phyloP scores from a whole-genome alignment of 208 protist genomes.

The Acanthamoeba lenticulata region DNA sequence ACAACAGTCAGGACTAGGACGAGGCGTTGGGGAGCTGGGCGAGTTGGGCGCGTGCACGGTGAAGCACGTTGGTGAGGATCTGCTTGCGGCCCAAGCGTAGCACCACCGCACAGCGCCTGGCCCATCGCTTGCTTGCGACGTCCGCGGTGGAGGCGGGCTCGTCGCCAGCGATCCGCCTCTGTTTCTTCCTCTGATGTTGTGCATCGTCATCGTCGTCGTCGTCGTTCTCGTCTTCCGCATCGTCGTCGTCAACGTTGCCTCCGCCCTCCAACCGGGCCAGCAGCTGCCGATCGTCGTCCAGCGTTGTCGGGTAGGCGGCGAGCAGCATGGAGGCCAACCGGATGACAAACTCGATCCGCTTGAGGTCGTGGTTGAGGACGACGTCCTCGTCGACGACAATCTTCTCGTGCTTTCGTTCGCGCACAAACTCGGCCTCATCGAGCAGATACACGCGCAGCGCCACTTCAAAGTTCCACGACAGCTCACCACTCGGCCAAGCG shows the following conservation, averaged over 20 bases:
- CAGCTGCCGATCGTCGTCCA: not conserved
- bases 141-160: too few species aligned
- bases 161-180: not conserved
- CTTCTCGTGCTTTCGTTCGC: not conserved
- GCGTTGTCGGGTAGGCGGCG: not conserved
- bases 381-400: not conserved
- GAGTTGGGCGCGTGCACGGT: not conserved
- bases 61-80: not conserved
- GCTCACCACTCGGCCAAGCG: not conserved
- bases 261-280: not conserved
- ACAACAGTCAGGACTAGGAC: too few species aligned
- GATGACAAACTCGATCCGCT: not conserved
- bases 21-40: too few species aligned
- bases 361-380: not conserved
- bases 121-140: not conserved
- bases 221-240: not conserved
- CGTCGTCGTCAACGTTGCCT: not conserved
- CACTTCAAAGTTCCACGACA: conserved; percentile 1
- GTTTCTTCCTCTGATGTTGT: not conserved
- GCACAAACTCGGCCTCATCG: not conserved
- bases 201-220: not conserved
- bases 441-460: conserved; percentile 16
- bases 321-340: not conserved
- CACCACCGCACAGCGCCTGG: not conserved
- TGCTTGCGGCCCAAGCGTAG: not conserved